Percentiles rank a stretch among this genome's conserved stretches.
Conservation (phyloP, 257 asterid species). For the Apocynum venetum region DNA sequence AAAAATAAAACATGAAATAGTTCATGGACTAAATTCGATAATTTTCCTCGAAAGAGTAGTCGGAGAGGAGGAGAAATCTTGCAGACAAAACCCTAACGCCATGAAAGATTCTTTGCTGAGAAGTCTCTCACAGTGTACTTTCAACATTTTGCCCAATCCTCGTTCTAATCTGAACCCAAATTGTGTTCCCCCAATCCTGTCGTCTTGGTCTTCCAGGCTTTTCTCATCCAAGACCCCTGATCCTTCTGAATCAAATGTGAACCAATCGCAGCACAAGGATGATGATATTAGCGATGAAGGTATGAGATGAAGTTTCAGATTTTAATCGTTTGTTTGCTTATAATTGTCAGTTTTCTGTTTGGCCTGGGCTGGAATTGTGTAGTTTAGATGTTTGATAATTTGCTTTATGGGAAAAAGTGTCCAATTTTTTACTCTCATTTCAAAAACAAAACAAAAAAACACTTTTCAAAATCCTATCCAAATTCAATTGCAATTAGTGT, state of each 20-base stretch:
- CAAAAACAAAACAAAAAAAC: too few relatives aligned
- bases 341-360: not conserved
- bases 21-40: too few relatives aligned
- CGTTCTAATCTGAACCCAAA: not conserved
- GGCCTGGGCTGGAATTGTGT: not conserved
- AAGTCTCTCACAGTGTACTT: not conserved
- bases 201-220: not conserved
- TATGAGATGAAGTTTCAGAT: not conserved
- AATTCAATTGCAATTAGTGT: too few relatives aligned
- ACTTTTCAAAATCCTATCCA: too few relatives aligned
- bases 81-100: not conserved
- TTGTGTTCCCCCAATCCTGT: not conserved
- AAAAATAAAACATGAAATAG: too few relatives aligned
- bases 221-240: slow-evolving; percentile 9
- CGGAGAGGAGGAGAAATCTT: too few relatives aligned
- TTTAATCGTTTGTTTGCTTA: not conserved
- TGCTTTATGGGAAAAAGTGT: not conserved
- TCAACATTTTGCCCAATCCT: not conserved
- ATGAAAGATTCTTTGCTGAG: slow-evolving; percentile 10
- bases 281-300: slow-evolving; percentile 9
- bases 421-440: too few relatives aligned
- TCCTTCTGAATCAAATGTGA: slow-evolving; percentile 7
- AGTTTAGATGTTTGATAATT: not conserved
- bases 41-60: too few relatives aligned
- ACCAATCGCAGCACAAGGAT: not conserved